phyloP scores from a whole-genome alignment of 1,139 yeast species.

The Diutina rugosa region DNA sequence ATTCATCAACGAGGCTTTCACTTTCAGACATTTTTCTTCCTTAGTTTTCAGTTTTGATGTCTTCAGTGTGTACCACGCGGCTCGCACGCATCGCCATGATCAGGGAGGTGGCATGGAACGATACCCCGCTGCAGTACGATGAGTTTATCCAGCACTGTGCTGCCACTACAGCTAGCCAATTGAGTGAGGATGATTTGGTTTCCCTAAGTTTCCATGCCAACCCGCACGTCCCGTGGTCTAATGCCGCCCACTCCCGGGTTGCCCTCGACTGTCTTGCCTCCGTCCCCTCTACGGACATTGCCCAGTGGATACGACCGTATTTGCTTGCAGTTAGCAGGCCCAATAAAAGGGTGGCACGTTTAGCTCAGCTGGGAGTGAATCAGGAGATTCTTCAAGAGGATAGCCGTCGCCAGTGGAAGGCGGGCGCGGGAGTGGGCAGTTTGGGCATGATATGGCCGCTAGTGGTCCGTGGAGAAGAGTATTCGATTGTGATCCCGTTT shows the following conservation, averaged over 20 bases:
- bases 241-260: neutral
- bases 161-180: neutral
- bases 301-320: neutral
- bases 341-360: neutral
- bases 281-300: neutral
- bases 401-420: neutral
- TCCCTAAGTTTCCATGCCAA: neutral
- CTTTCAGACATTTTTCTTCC: too few species aligned
- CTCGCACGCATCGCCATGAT: neutral
- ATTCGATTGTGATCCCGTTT: neutral
- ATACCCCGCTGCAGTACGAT: neutral
- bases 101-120: neutral
- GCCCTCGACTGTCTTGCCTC: neutral
- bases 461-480: neutral
- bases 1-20: too few species aligned
- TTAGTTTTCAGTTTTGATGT: too few species aligned
- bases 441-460: constrained; percentile 1
- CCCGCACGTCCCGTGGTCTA: constrained; percentile 1
- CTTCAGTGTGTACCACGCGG: too few species aligned
- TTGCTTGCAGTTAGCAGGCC: neutral
- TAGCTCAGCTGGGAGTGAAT: neutral
- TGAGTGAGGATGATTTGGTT: neutral
- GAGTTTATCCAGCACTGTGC: neutral
- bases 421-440: neutral
- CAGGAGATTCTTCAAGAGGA: neutral